A percentile compares a stretch with the other conserved stretches of the same genome.
phyloP scores from a whole-genome alignment of 176 grass and related monocot genomes.

The Alloteropsis semialata region DNA sequence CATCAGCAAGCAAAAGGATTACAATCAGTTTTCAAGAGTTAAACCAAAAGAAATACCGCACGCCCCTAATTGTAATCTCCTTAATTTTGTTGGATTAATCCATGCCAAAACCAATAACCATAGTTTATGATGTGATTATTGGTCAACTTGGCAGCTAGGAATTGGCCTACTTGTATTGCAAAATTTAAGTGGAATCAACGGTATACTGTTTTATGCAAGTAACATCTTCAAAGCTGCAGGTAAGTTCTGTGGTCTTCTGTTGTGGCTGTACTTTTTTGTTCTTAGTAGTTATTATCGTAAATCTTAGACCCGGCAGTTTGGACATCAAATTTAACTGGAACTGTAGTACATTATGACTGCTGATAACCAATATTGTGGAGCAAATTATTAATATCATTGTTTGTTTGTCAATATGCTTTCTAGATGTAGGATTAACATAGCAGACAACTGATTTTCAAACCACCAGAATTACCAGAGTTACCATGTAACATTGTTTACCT shows the following conservation, averaged over 20 bases:
- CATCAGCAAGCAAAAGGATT: slow-evolving; percentile 67
- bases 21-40: slow-evolving; percentile 79
- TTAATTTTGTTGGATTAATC: not conserved
- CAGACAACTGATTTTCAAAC: not conserved
- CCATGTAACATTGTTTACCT: not conserved
- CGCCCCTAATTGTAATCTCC: slow-evolving; percentile 66
- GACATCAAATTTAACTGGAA: not conserved
- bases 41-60: slow-evolving; percentile 80
- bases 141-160: slow-evolving; percentile 53
- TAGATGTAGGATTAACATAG: not conserved
- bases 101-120: not conserved
- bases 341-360: not conserved
- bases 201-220: slow-evolving; percentile 84
- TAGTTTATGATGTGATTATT: not conserved
- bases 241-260: slow-evolving; percentile 12
- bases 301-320: not conserved
- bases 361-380: not conserved
- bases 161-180: slow-evolving; percentile 87
- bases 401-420: not conserved
- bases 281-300: not conserved
- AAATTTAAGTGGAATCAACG: slow-evolving; percentile 88
- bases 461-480: not conserved
- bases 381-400: not conserved
- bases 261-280: not conserved
- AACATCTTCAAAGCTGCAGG: slow-evolving; percentile 90